Base-by-base conservation (phyloP, 306 rosid genomes). In the Malus fusca region DNA sequence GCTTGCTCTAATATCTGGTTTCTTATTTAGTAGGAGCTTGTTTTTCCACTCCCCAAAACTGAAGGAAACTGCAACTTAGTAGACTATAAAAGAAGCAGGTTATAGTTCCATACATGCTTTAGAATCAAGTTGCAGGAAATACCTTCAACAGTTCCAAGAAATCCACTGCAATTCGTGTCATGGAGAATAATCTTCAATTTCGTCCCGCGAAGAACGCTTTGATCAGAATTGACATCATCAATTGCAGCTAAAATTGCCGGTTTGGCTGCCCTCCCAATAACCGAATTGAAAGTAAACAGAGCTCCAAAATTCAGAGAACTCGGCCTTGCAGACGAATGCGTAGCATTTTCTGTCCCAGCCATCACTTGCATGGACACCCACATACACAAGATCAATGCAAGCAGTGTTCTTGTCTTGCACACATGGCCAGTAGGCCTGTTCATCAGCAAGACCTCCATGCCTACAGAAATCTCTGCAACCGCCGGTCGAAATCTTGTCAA, bases 131-230 rank as follows among this genome's bases (percentile, higher is more conserved):
- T 73, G 73, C 17, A 59, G 77, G 72, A 79, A 59, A 37, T 88
- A 90, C 96, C 91, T 82, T 90, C 93, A 66, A 87, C 62, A 66
- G 91, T 90, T 81, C 91, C 96, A 52, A 85, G 72, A 87, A 90
- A 90, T 11, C 76, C 91, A 37, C 90, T 90, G 87, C 93, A 90
- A 75, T 90, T 85, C n/a, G 93, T 84, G 44, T 87, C 89, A 21
- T 48, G 78, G 42, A 84, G 37, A 82, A 82, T 26, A 53, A 79
- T 40, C 3, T 82, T 80, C 75, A 90, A 60, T 18, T 59, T 78
- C 12, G 74, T 82, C 66, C 85, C 88, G n/a, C 75, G 80, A 63
- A 90, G 96, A 75, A 90, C 60, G 74, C 64, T 84, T 2, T 78
- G 43, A 83, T 86, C 87, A 35, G 85, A 75, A 74, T 88, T 90